These are phyloP conservation scores for Cardamine occulta DNA, from an alignment of 345 rosid genomes.

Conservation along the genomic window DNA sequence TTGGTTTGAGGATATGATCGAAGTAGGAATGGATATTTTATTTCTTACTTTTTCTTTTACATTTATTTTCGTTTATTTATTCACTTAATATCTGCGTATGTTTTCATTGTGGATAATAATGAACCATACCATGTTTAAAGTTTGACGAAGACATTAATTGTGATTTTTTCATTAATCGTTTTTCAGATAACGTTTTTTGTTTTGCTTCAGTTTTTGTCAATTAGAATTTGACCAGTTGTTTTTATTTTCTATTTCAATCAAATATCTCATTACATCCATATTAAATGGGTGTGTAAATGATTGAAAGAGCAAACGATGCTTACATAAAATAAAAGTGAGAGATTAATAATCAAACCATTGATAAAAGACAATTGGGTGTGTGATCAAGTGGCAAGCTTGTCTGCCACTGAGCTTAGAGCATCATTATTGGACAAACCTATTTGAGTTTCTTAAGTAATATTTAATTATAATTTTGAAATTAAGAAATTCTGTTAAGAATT, in stretches of 20 bases:
- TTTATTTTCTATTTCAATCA: neutral
- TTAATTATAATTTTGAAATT: too few species aligned
- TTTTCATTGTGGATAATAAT: conserved; percentile 19
- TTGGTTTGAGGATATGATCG: conserved; percentile 43
- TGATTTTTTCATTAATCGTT: neutral
- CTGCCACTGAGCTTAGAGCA: conserved; percentile 22
- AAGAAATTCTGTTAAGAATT: too few species aligned
- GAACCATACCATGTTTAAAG: conserved; percentile 16
- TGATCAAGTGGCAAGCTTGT: conserved; percentile 14
- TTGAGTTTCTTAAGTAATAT: too few species aligned
- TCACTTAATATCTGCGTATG: conserved; percentile 22
- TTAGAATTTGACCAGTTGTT: neutral
- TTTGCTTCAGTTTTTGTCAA: neutral
- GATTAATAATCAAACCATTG: neutral
- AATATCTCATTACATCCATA: neutral
- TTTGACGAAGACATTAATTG: conserved; percentile 15
- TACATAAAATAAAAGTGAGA: neutral
- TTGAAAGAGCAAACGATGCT: neutral
- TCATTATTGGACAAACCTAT: too few species aligned
- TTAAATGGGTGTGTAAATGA: neutral
- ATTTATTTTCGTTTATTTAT: neutral
- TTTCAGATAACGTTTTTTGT: conserved; percentile 2
- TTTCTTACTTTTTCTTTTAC: neutral
- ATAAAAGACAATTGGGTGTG: neutral
- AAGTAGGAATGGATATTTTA: conserved; percentile 16